Base-by-base conservation (phyloP, 495 filamentous ascomycete species). In the Xylaria grammica region DNA sequence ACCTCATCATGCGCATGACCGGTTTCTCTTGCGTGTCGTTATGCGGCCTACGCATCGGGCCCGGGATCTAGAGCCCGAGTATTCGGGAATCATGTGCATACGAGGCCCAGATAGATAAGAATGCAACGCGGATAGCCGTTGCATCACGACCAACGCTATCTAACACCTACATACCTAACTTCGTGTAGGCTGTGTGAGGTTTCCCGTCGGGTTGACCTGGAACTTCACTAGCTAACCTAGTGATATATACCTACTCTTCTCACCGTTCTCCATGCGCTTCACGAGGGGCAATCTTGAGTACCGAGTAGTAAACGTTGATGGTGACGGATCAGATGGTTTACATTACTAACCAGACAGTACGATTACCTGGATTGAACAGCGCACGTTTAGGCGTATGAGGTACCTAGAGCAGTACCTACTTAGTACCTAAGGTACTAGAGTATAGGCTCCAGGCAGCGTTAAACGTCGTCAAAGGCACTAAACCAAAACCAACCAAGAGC, bases 21-120 rank as follows among this genome's bases (percentile, higher is more conserved):
- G 29, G 22, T 17, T 32, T 27, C 51, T 38, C 50, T 56, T 34
- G 61, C 38, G 27, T n/a, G 60, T 44, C 24, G 40, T 38, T 29
- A 51, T 63, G 51, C 61, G 36, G 52, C 40, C 51, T 38, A 38
- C 51, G 9, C 42, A 22, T 20, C 29, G 42, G 50, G 50, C 51
- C 61, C 36, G 26, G 36, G 61, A 63, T 56, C 60, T 42, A 26
- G 46, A 62, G 60, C 48, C 49, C 48, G 38, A 62, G 26, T 19
- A 62, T 11, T 62, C 60, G 49, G 49, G 60, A 62, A 34, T 45
- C 42, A 53, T 53, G 27, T 51, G 60, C 38, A 48, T 36, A 45
- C 49, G 30, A 51, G 30, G 46, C 22, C 13, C 6, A 7, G 17
- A 10, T 11, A 11, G 48, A 29, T 20, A 29, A 24, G 24, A 9